Conservation (phyloP, 2,329 filamentous ascomycete genomes). For the Allantophomopsis cytisporea region DNA sequence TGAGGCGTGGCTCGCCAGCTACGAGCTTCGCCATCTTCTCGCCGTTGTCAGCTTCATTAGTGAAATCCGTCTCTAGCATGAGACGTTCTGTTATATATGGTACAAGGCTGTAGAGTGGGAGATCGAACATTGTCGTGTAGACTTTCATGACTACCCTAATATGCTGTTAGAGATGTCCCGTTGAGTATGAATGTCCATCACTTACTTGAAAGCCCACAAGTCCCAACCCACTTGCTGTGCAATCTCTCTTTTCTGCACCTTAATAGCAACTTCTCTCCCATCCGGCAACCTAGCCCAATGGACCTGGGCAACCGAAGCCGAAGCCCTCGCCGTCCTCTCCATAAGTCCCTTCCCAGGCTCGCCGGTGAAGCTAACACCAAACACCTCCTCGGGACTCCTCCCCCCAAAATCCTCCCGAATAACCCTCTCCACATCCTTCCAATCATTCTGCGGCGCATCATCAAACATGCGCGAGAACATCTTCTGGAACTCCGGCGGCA, state of each 20-base stretch:
- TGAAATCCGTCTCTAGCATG: slow-evolving; percentile 85
- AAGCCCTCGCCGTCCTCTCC: slow-evolving; percentile 55
- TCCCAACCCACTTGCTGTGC: slow-evolving; percentile 86
- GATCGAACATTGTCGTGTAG: slow-evolving; percentile 79
- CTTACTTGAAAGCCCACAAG: slow-evolving; percentile 83
- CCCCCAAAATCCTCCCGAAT: slow-evolving; percentile 83
- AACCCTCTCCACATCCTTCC: slow-evolving; percentile 74
- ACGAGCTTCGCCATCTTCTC: slow-evolving; percentile 73
- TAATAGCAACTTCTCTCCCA: slow-evolving; percentile 85
- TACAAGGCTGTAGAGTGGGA: slow-evolving; percentile 84
- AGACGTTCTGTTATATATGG: slow-evolving; percentile 91
- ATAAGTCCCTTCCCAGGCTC: slow-evolving; percentile 50
- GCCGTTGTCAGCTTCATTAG: slow-evolving; percentile 81
- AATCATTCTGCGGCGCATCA: slow-evolving; percentile 86
- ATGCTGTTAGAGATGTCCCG: slow-evolving; percentile 2
- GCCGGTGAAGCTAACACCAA: slow-evolving; percentile 71
- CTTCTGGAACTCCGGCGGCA: slow-evolving; percentile 87
- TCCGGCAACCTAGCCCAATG: slow-evolving; percentile 84
- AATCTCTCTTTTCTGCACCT: slow-evolving; percentile 95
- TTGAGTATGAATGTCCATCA: slow-evolving; percentile 3
- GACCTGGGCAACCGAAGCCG: slow-evolving; percentile 86
- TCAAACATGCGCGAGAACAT: slow-evolving; percentile 98
- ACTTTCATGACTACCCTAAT: slow-evolving; percentile 61
- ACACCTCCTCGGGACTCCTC: slow-evolving; percentile 75
- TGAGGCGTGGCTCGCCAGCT: slow-evolving; percentile 59